These are phyloP conservation scores for Candida buenavistaensis DNA, from an alignment of 1,139 yeast genomes.

Conservation along the genomic window DNA sequence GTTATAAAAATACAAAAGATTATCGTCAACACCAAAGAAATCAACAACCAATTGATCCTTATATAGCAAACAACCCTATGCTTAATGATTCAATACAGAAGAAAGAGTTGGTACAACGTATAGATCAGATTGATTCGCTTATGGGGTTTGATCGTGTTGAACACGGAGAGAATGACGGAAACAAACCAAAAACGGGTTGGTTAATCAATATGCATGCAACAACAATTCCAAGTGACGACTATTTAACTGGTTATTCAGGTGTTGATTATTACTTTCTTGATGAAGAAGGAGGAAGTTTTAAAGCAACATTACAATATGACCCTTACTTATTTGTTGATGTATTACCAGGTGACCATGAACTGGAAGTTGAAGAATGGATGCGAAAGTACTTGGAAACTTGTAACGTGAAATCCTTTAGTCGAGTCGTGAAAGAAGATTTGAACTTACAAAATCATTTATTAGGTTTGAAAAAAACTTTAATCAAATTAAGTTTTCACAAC, in stretches of 20 bases:
- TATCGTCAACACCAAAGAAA: constrained; percentile 7
- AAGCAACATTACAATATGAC: constrained; percentile 76
- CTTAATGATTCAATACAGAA: constrained; percentile 38
- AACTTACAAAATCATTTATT: constrained; percentile 80
- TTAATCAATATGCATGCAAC: constrained; percentile 82
- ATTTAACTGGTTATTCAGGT: constrained; percentile 70
- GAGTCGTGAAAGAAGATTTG: constrained; percentile 75
- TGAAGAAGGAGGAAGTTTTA: constrained; percentile 96
- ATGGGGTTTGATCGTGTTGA: constrained; percentile 87
- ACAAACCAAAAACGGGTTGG: constrained; percentile 78
- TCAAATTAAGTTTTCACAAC: constrained; percentile 75
- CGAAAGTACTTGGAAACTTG: constrained; percentile 65
- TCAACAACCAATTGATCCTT: constrained; percentile 21
- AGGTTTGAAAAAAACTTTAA: constrained; percentile 66
- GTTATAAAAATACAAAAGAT: constrained; percentile 11
- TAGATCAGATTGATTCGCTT: constrained; percentile 64
- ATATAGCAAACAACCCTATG: constrained; percentile 40
- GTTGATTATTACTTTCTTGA: constrained; percentile 96
- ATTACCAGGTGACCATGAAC: constrained; percentile 53
- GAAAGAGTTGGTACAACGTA: constrained; percentile 48
- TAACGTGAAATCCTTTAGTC: constrained; percentile 51
- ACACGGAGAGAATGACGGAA: constrained; percentile 52
- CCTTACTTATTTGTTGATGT: constrained; percentile 87
- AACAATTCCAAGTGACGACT: constrained; percentile 55
- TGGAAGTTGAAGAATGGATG: constrained; percentile 82